phyloP scores from a whole-genome alignment of 1,139 yeast genomes.

The Candida tropicalis region DNA sequence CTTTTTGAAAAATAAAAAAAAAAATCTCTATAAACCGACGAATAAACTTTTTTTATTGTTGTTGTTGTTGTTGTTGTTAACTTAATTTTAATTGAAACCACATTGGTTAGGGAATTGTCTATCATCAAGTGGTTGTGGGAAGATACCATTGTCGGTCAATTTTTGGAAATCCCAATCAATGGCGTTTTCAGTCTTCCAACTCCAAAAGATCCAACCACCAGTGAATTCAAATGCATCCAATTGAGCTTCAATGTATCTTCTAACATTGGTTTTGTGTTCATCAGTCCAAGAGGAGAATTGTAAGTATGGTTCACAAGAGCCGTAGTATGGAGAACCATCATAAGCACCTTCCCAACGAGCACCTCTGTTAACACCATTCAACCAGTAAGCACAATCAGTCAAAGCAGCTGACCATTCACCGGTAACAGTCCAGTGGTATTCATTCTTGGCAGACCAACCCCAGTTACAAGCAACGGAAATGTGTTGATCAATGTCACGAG shows the following conservation, averaged over 20 bases:
- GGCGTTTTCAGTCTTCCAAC: conserved; percentile 84
- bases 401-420: conserved; percentile 71
- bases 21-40: not conserved
- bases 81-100: conserved; percentile 23
- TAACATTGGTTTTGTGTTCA: conserved; percentile 56
- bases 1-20: not conserved
- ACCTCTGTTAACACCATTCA: conserved; percentile 63
- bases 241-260: conserved; percentile 85
- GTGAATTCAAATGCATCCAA: conserved; percentile 75
- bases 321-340: conserved; percentile 53
- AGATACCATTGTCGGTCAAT: conserved; percentile 62
- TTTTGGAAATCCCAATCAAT: conserved; percentile 95
- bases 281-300: conserved; percentile 63
- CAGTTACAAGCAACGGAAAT: conserved; percentile 61
- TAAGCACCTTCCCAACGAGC: conserved; percentile 67
- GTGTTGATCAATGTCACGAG: conserved; percentile 60
- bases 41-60: not conserved
- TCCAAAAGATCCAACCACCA: conserved; percentile 90
- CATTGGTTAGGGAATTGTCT: conserved; percentile 77
- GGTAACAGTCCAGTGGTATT: conserved; percentile 67
- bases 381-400: conserved; percentile 68
- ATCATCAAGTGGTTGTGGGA: conserved; percentile 77
- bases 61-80: not conserved
- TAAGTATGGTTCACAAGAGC: conserved; percentile 63
- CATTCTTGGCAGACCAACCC: conserved; percentile 54